Base-by-base conservation (phyloP, 768 basidiomycete genomes). In the Mycena metata region DNA sequence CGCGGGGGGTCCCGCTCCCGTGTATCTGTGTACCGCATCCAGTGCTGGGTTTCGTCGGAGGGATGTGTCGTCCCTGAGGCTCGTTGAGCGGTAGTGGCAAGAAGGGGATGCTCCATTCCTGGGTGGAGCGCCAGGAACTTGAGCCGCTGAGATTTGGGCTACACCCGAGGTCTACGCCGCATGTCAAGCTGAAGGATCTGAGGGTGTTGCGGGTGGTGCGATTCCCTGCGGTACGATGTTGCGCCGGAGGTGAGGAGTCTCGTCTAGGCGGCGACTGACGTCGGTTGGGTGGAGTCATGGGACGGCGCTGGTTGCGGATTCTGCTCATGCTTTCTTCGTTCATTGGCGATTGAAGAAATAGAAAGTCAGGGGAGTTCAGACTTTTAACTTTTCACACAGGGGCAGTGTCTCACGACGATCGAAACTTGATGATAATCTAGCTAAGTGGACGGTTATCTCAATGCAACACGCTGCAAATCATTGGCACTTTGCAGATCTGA, bases 81-180 rank as follows among this genome's bases (percentile, higher is more conserved):
- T 54, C 60, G n/a, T 54, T 50, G 50, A 62, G 50, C 6, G 60
- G 60, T 9, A 54, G 8, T 17, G 60, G 60, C n/a, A 62, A 13
- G 24, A 52, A 19, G 16, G 60, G 60, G 5, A 51, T 39, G 5
- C 3, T 35, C 17, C 39, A 43, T 43, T 19, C 51, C 17, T 51
- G 16, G 23, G 49, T 41, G 19, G 50, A 50, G 17, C 60, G 49
- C 46, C 47, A 60, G 8, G 45, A 45, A 3, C 1, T 23, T 41
- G 35, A 3, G 13, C 30, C 5, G 26, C 11, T 42, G 23, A 19
- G 50, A 21, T 16, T 19, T 3, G 36, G 47, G 35, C 17, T 4
- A 13, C 15, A 4, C 0, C 23, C n/a, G 13, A 26, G 11, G 8
- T 51, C 60, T 3, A 36, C 49, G 26, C 60, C 60, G 60, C 60